phyloP scores from a whole-genome alignment of 257 asterid species.

The Jasminum sambac region DNA sequence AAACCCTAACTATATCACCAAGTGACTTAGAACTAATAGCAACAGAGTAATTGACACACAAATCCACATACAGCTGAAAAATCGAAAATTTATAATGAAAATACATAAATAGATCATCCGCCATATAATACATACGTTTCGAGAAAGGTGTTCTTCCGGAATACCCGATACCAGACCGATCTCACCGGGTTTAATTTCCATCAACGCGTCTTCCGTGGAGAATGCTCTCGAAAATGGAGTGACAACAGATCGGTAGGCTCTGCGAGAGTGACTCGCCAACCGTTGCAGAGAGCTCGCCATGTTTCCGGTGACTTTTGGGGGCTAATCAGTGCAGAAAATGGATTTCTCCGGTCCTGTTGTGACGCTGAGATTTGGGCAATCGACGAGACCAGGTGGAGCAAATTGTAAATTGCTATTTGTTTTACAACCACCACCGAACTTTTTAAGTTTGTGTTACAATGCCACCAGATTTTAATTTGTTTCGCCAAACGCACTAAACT shows the following conservation, averaged over 20 bases:
- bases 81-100: background rate
- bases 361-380: slow-evolving; percentile 15
- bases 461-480: no score
- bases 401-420: background rate
- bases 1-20: background rate
- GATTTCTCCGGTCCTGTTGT: slow-evolving; percentile 4
- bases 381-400: slow-evolving; percentile 9
- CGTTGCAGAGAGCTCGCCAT: slow-evolving; percentile 78
- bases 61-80: background rate
- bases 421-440: background rate
- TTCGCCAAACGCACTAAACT: no score
- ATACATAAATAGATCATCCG: background rate
- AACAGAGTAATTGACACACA: background rate
- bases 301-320: slow-evolving; percentile 29
- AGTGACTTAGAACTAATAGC: background rate
- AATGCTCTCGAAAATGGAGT: slow-evolving; percentile 51
- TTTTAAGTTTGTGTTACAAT: no score
- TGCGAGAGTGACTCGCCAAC: slow-evolving; percentile 44
- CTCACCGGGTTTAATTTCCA: slow-evolving; percentile 81
- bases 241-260: slow-evolving; percentile 37
- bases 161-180: slow-evolving; percentile 84
- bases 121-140: slow-evolving; percentile 45
- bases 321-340: slow-evolving; percentile 12
- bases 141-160: slow-evolving; percentile 83
- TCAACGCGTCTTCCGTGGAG: slow-evolving; percentile 66